Evolutionary conservation across 768 basidiomycete species (phyloP).

Genomic region (Asterophora lycoperdoides): DNA sequence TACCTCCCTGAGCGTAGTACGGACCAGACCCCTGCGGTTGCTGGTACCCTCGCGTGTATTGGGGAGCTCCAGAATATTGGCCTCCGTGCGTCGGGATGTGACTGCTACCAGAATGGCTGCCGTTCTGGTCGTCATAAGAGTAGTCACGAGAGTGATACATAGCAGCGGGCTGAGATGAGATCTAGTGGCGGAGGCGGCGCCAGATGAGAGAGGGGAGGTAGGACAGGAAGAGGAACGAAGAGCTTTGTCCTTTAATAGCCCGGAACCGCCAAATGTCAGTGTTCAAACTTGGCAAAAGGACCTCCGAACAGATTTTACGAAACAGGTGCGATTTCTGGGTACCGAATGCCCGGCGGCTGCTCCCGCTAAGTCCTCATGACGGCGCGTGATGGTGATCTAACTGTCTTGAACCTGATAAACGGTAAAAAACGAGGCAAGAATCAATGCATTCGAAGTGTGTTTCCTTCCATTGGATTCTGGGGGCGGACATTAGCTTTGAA

Average conservation of each 20-base stretch:
- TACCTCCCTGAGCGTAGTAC: constrained; percentile 30
- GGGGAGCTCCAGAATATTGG: constrained; percentile 24
- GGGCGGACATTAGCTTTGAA: constrained; percentile 18
- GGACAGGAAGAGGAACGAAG: constrained; percentile 18
- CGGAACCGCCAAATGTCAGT: constrained; percentile 39
- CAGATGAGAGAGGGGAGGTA: constrained; percentile 23
- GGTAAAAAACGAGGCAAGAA: constrained; percentile 16
- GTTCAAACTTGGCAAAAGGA: constrained; percentile 37
- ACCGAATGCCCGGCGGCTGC: constrained; percentile 40
- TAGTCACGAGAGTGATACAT: constrained; percentile 43
- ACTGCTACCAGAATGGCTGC: constrained; percentile 25
- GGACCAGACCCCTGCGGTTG: constrained; percentile 29
- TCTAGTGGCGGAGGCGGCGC: constrained; percentile 23
- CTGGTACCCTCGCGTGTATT: constrained; percentile 25
- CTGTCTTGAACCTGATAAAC: constrained; percentile 33
- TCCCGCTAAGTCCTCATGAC: constrained; percentile 35
- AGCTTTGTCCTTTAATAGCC: constrained; percentile 41
- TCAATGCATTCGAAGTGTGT: constrained; percentile 6
- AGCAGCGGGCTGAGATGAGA: constrained; percentile 19
- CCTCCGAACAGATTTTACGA: constrained; percentile 36
- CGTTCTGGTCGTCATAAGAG: constrained; percentile 36
- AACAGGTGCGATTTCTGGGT: constrained; percentile 33
- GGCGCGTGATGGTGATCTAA: constrained; percentile 26
- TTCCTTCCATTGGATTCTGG: constrained; percentile 15
- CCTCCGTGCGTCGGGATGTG: constrained; percentile 24